Evolutionary conservation across 2,329 filamentous ascomycete genomes (phyloP), one percentile per base, ranked within the genome.

Genomic region (Phyllosticta capitalensis): DNA sequence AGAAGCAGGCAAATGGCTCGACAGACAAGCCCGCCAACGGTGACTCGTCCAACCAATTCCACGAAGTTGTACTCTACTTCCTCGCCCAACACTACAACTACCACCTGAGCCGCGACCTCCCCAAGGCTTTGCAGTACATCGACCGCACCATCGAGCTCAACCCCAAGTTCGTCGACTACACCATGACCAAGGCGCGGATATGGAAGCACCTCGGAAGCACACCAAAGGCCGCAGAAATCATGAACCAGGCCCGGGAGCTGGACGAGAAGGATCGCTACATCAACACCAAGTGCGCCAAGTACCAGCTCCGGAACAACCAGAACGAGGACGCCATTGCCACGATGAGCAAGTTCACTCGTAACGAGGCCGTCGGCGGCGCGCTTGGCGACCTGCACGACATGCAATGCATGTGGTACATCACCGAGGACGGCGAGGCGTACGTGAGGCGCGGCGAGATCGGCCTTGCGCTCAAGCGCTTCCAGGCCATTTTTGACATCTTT

Each of bases 81-180:
- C 83, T 99, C 58, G 92, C 92, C 9, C 94, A 97, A 70, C 95
- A 99, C 75, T 95, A 96, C 80, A 94, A 96, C 77, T 96, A 96
- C 73, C 81, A 88, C 71, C 79, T 90, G 61, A 96, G 90, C 70
- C 90, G 92, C 50, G 84, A 97, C 71, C 81, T 97, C 22, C 67
- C 81, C 61, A 94, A 91, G 75, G 92, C 95, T 2, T 82, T 86
- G 72, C 82, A 89, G 63, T 92, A 87, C 69, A 87, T 95, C 62
- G 87, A 96, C 54, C 88, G 87, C 72, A 89, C 92, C 10, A 87
- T 97, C 63, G 83, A 88, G 66, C 77, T 92, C 66, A 85, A 89
- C 62, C 85, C 89, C 0, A 84, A 88, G 67, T 90, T 87, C 52
- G 90, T 95, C 26, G 92, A 97, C 68, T 95, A 92, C 71, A 83